Evolutionary conservation across 495 filamentous ascomycete genomes (phyloP).

Genomic region (Tuber calosporum): DNA sequence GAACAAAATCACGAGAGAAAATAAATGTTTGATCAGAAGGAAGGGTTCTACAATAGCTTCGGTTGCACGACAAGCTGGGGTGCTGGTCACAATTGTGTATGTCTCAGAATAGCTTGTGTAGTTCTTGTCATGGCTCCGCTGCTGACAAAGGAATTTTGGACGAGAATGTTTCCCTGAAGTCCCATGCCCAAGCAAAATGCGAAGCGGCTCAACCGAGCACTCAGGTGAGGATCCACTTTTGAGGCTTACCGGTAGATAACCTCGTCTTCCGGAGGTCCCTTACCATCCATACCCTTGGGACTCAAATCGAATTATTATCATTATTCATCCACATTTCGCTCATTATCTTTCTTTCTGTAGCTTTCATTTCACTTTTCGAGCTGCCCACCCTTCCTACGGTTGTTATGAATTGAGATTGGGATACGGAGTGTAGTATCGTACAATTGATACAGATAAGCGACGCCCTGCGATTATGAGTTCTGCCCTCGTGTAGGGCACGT

Average conservation of each 20-base stretch:
- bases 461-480: background rate
- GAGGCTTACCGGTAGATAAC: too few relatives aligned
- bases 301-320: background rate
- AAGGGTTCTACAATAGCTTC: background rate
- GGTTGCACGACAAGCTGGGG: background rate
- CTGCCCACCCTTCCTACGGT: background rate
- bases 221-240: background rate
- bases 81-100: background rate
- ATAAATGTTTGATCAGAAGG: background rate
- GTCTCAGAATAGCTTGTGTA: background rate
- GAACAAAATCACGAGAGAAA: background rate
- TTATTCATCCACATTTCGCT: background rate
- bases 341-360: background rate
- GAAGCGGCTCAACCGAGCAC: background rate
- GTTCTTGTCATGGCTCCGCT: background rate
- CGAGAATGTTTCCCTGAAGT: background rate
- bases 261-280: background rate
- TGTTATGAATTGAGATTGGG: background rate
- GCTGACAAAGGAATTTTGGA: background rate
- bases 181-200: background rate
- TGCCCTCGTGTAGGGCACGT: background rate
- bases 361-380: background rate
- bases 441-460: too few relatives aligned
- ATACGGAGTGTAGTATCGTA: too few relatives aligned
- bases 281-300: background rate